phyloP scores from a whole-genome alignment of 768 basidiomycete species.

The Cystofilobasidium macerans region DNA sequence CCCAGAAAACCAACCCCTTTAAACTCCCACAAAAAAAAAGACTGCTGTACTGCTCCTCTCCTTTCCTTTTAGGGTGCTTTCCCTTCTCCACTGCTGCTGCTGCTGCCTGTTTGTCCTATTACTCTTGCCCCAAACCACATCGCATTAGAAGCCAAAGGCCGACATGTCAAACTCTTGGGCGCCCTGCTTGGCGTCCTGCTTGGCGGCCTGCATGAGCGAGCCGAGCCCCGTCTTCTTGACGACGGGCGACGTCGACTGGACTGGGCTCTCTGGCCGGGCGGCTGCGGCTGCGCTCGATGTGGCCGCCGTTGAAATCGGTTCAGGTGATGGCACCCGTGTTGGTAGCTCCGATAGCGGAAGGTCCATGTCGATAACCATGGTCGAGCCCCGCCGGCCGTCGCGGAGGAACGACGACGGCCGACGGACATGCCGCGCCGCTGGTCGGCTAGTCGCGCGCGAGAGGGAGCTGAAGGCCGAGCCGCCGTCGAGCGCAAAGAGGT shows the following conservation, averaged over 20 bases:
- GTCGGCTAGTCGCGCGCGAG: neutral
- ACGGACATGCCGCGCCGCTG: neutral
- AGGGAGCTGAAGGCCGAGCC: constrained; percentile 16
- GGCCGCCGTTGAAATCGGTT: neutral
- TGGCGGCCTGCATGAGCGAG: constrained; percentile 78
- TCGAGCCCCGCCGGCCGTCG: constrained; percentile 51
- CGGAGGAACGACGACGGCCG: constrained; percentile 35
- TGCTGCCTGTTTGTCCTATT: no score
- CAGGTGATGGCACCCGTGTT: constrained; percentile 34
- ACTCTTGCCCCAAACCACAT: no score
- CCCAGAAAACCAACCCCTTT: no score
- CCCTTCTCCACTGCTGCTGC: no score
- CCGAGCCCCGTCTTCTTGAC: constrained; percentile 57
- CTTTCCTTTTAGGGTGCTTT: no score
- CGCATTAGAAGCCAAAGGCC: constrained; percentile 20
- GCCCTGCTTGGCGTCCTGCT: constrained; percentile 54
- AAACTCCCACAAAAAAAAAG: no score
- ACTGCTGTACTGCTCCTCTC: no score
- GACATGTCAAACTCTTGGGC: constrained; percentile 36
- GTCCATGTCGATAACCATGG: constrained; percentile 85
- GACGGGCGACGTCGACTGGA: neutral
- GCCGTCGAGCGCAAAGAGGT: constrained; percentile 3
- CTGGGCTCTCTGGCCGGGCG: neutral
- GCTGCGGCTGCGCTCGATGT: no score
- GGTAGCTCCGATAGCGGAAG: constrained; percentile 53